A percentile compares a stretch with the other conserved stretches of the same genome.
phyloP scores from a whole-genome alignment of 495 filamentous ascomycete genomes.

The Clavariopsis aquatica region DNA sequence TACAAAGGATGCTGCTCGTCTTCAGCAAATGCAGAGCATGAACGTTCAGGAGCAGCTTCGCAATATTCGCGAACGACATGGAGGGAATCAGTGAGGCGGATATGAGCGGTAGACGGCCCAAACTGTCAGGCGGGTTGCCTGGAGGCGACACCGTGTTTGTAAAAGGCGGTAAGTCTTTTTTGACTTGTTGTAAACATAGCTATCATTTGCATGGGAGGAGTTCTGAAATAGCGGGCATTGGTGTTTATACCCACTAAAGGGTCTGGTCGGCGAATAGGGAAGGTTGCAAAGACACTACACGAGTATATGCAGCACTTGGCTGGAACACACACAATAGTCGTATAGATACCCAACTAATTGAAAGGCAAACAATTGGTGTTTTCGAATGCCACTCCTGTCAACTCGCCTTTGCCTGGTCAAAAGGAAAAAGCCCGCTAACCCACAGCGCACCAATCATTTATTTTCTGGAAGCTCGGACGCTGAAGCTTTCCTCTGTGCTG shows the following conservation, averaged over 20 bases:
- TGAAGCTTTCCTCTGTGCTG: constrained; percentile 20
- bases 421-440: background rate
- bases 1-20: constrained; percentile 56
- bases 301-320: background rate
- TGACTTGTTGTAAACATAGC: constrained; percentile 2
- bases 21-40: constrained; percentile 60
- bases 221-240: background rate
- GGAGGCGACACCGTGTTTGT: background rate
- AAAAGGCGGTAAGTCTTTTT: constrained; percentile 1
- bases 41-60: constrained; percentile 72
- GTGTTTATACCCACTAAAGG: background rate
- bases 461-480: constrained; percentile 5
- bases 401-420: background rate
- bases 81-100: constrained; percentile 6
- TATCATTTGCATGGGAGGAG: constrained; percentile 5
- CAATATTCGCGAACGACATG: constrained; percentile 23
- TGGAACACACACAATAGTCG: background rate
- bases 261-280: background rate
- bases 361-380: background rate
- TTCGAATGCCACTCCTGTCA: background rate
- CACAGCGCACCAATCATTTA: constrained; percentile 17
- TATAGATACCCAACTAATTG: constrained; percentile 2
- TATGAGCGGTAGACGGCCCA: background rate
- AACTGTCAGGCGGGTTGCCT: background rate
- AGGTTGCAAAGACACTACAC: background rate